Evolutionary conservation across 1,284 basidiomycete genomes (phyloP).

Genomic region (Phellopilus nigrolimitatus): DNA sequence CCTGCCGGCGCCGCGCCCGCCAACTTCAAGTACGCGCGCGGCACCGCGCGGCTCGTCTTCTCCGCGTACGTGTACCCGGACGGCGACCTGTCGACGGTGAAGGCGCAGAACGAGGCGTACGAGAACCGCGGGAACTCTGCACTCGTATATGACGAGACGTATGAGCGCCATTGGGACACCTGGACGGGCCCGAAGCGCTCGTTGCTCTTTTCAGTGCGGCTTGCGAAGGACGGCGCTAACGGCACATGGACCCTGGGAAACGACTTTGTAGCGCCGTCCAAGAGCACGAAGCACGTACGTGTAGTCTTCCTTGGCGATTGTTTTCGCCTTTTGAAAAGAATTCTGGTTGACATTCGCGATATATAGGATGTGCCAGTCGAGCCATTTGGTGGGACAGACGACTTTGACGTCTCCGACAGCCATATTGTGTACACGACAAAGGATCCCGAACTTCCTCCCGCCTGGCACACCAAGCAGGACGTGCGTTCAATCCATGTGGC

Average conservation of each 20-base stretch:
- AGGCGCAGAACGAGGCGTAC: slow-evolving; percentile 64
- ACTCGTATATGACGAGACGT: slow-evolving; percentile 73
- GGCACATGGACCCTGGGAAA: slow-evolving; percentile 47
- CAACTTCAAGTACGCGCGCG: slow-evolving; percentile 67
- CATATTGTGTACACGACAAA: slow-evolving; percentile 83
- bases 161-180: slow-evolving; percentile 85
- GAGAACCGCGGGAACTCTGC: slow-evolving; percentile 70
- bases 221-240: slow-evolving; percentile 43
- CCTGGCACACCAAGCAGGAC: slow-evolving; percentile 79
- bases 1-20: slow-evolving; percentile 54
- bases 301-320: neutral
- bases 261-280: slow-evolving; percentile 55
- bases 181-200: slow-evolving; percentile 74
- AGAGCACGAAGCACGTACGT: slow-evolving; percentile 63
- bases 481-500: slow-evolving; percentile 33
- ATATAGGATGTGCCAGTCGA: slow-evolving; percentile 70
- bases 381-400: slow-evolving; percentile 73
- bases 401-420: slow-evolving; percentile 67
- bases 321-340: slow-evolving; percentile 2
- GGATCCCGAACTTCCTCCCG: slow-evolving; percentile 65
- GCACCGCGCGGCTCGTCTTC: slow-evolving; percentile 52
- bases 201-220: slow-evolving; percentile 61
- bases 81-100: slow-evolving; percentile 61
- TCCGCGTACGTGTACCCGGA: slow-evolving; percentile 75
- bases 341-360: neutral